Base-by-base conservation (phyloP, 2,329 filamentous ascomycete genomes). In the Claviceps arundinis region DNA sequence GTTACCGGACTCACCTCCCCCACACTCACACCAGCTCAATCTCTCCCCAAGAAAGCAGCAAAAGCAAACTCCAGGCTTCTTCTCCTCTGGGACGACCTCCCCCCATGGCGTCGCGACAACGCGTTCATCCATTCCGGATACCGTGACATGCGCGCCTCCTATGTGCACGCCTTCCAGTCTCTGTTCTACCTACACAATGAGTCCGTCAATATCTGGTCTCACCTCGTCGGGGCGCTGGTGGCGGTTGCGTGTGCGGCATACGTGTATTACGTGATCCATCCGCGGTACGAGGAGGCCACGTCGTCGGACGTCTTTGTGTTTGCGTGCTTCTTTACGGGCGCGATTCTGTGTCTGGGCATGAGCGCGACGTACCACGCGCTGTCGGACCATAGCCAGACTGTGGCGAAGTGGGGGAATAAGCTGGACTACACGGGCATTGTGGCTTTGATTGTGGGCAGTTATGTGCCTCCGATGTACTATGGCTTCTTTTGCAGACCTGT, bases 401-500 rank as follows among this genome's bases (percentile, higher is more conserved):
- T 96, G 14, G 82, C 85, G 2, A 83, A 80, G 56, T 87, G 89
- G 73, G 90, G 90, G 11, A 97, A 97, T 65, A 88, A 95, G 66
- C 72, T 97, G 52, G 93, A 98, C 65, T 97, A 98, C 65, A 80
- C 91, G 5, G 93, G 93, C 6, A 98, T 98, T 59, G 87, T 97
- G 34, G 80, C 84, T 48, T 72, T 98, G 58, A 97, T 97, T 54
- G 87, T 91, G 58, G 93, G 93, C 6, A 91, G 85, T 64, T 95
- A 91, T 63, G 80, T 97, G 46, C 90, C 93, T 2, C 85, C 87
- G 48, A 68, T 98, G 54, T 93, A 88, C 67, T 95, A 94, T 66
- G 89, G 85, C 3, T 89, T 95, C 65, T 87, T 80, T 61, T 89
- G 84, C 61, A 71, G 82, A 56, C 79, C 81, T 3, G 61, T 65